These are phyloP conservation scores for Mortierella antarctica DNA, from an alignment of 192 early-diverging fungal species.

Conservation along the genomic window DNA sequence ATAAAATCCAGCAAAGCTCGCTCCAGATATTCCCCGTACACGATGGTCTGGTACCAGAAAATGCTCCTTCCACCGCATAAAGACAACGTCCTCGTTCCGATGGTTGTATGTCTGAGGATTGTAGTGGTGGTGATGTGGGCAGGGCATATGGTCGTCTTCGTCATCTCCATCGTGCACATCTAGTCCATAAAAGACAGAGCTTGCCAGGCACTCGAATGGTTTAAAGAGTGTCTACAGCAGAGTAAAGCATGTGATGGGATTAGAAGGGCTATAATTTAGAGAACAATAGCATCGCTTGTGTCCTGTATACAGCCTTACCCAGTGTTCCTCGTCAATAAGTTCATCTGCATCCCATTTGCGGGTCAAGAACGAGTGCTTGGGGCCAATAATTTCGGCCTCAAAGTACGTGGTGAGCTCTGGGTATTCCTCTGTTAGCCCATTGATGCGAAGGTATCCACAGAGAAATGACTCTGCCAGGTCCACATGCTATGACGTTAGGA, in stretches of 20 bases:
- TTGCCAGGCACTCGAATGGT: constrained; percentile 54
- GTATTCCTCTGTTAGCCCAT: constrained; percentile 81
- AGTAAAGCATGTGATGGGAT: neutral
- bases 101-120: constrained; percentile 61
- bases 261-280: neutral
- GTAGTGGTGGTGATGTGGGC: constrained; percentile 25
- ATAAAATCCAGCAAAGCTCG: constrained; percentile 92
- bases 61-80: constrained; percentile 96
- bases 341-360: constrained; percentile 87
- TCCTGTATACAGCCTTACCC: constrained; percentile 59
- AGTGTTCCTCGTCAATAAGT: constrained; percentile 77
- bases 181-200: constrained; percentile 24
- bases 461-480: constrained; percentile 77
- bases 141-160: neutral
- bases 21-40: constrained; percentile 79
- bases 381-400: constrained; percentile 89
- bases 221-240: constrained; percentile 56
- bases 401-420: constrained; percentile 89
- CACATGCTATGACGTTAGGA: constrained; percentile 60
- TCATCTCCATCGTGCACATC: constrained; percentile 15
- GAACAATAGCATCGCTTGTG: neutral
- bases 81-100: constrained; percentile 68
- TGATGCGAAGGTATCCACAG: constrained; percentile 86
- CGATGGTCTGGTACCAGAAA: constrained; percentile 91
- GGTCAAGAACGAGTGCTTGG: constrained; percentile 80